Evolutionary conservation across 2,329 filamentous ascomycete genomes (phyloP), one percentile per base, ranked within the genome.

Genomic region (Cryphonectria radicalis): DNA sequence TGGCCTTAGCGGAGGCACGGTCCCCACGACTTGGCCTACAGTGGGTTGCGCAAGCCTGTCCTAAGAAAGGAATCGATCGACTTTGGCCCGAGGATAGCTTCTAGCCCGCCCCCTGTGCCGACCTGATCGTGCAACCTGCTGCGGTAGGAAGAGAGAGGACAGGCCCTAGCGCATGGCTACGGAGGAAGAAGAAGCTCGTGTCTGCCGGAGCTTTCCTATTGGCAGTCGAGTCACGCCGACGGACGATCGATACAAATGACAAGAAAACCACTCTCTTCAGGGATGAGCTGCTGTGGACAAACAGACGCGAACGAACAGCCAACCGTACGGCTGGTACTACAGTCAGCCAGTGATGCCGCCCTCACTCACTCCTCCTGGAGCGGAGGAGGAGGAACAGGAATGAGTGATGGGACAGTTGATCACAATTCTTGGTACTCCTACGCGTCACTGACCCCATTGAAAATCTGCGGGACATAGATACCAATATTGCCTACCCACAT

Each of bases 401-500:
- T 32, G 46, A 50, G 46, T n/a, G 46, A 50, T 22, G 46, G 46
- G 46, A 11, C 19, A 50, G 8, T 22, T n/a, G 55, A 59, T 59
- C 55, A 19, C 13, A 8, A 35, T 53, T 25, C 43, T 55, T 19
- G 43, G 14, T 14, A 7, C 3, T n/a, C 22, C 25, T 66, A 10
- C 25, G 17, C 46, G 32, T 46, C n/a, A 19, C 63, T 14, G 63
- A 25, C 46, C 43, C 37, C 25, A 64, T 50, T 17, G 22, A 64
- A 14, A 53, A 28, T 28, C 46, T 50, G 17, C 28, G 42, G 42
- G 63, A 50, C 8, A 19, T 65, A 32, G 55, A 59, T 59, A 35
- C 25, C 55, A 59, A 35, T 59, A 59, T 59, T 32, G 8, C 55
- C 55, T 59, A 59, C 14, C 55, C 55, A 59, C 55, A 59, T 59